Base-by-base conservation (phyloP, 495 filamentous ascomycete genomes). In the Pseudevernia furfuracea region DNA sequence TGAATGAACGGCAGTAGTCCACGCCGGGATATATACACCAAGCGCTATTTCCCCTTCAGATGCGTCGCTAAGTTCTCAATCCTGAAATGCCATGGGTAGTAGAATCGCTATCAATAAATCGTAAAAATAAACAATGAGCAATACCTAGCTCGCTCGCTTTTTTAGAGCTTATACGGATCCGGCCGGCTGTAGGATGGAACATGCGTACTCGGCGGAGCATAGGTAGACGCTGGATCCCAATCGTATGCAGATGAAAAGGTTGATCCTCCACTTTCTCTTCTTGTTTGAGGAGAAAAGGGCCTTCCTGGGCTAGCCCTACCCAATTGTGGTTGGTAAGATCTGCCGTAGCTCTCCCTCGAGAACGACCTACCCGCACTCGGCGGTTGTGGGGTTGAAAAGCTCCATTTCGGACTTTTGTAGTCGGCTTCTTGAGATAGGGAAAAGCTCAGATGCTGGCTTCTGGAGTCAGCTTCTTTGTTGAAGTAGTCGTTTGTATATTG, bases 381-480 rank as follows among this genome's bases (percentile, higher is more conserved):
- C 62, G 62, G 77, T 55, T 80, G 77, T 7, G 85, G 85, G 5
- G 76, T 77, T 0, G 83, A 85, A 71, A 87, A 87, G 64, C 82
- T 86, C 73, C 82, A 75, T 10, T 78, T 78, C 0, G 85, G 85
- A 44, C 76, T 81, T 23, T 74, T 74, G 69, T 87, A 87, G 53
- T 77, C 73, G 2, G 80, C 78, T 52, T 86, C 82, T 44, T 48
- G 58, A 3, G 65, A 60, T 6, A 53, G 61, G 25, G 60, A 61
- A 17, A 41, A 57, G 43, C 60, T 38, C 55, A 66, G 34, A 25
- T 63, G 43, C 36, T 37, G 56, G 56, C 23, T 23, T n/a, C 48
- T 59, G 14, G 44, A 59, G 41, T 59, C 62, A 55, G 73, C 56
- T 46, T 78, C 70, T 68, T 73, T 70, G 66, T 70, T 68, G 73